Evolutionary conservation across 2,329 filamentous ascomycete genomes (phyloP).

Genomic region (Saccharata proteae): DNA sequence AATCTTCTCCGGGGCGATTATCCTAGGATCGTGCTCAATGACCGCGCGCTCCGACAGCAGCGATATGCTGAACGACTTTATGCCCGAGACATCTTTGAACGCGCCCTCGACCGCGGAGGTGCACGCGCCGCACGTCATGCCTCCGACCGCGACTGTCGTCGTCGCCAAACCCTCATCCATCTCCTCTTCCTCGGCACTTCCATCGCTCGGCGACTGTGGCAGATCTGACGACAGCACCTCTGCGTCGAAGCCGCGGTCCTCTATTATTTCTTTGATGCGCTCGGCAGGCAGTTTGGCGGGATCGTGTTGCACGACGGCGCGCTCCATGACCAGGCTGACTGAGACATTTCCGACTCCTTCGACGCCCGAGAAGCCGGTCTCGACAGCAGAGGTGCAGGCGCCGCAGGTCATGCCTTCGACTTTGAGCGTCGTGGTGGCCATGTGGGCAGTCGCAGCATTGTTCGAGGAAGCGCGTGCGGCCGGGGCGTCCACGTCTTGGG

Average conservation of each 20-base stretch:
- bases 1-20: slow-evolving; percentile 41
- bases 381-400: slow-evolving; percentile 89
- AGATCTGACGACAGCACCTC: slow-evolving; percentile 75
- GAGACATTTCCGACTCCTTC: slow-evolving; percentile 76
- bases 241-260: slow-evolving; percentile 86
- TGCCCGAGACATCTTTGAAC: slow-evolving; percentile 61
- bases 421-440: slow-evolving; percentile 83
- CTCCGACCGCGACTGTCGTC: slow-evolving; percentile 67
- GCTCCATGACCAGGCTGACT: slow-evolving; percentile 87
- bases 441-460: slow-evolving; percentile 30
- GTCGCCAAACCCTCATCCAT: slow-evolving; percentile 28
- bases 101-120: slow-evolving; percentile 75
- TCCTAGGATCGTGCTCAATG: slow-evolving; percentile 59
- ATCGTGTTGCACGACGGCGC: slow-evolving; percentile 89
- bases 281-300: slow-evolving; percentile 61
- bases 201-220: slow-evolving; percentile 38
- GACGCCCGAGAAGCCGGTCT: slow-evolving; percentile 75
- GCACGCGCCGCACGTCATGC: slow-evolving; percentile 87
- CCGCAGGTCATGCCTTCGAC: slow-evolving; percentile 84
- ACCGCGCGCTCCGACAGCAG: slow-evolving; percentile 76
- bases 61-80: slow-evolving; percentile 70
- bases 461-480: too few relatives aligned
- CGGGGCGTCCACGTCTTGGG: slow-evolving; percentile 10
- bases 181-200: slow-evolving; percentile 21
- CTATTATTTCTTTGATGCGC: slow-evolving; percentile 70